phyloP scores from a whole-genome alignment of 768 basidiomycete species.

The Termitomyces bulborhizus region DNA sequence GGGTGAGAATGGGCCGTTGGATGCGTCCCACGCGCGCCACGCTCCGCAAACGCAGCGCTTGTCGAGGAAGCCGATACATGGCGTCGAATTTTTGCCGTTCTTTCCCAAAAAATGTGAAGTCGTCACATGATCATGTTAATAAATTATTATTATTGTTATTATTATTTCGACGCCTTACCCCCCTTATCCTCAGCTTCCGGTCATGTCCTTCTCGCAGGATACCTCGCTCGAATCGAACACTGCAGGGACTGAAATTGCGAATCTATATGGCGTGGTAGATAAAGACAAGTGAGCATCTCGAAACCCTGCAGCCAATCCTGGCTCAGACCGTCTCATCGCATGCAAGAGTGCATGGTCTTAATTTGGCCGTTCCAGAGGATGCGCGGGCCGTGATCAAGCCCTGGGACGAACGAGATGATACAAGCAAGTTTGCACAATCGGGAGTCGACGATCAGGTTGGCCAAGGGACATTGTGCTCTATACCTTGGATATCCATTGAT shows the following conservation, averaged over 20 bases:
- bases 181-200: too few relatives aligned
- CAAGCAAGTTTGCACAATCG: slow-evolving; percentile 60
- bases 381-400: slow-evolving; percentile 75
- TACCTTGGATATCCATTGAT: slow-evolving; percentile 6
- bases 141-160: not conserved
- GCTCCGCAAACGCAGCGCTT: slow-evolving; percentile 10
- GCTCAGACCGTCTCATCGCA: slow-evolving; percentile 16
- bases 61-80: slow-evolving; percentile 19
- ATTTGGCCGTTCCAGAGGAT: slow-evolving; percentile 74
- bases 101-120: slow-evolving; percentile 7
- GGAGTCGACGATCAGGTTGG: slow-evolving; percentile 82
- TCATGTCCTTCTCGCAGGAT: slow-evolving; percentile 10
- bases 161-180: not conserved
- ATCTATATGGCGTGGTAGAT: slow-evolving; percentile 56
- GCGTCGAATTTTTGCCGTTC: not conserved
- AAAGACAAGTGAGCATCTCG: slow-evolving; percentile 51
- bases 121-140: slow-evolving; percentile 9
- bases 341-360: slow-evolving; percentile 73
- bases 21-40: slow-evolving; percentile 25
- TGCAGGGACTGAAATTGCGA: slow-evolving; percentile 43
- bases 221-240: slow-evolving; percentile 38
- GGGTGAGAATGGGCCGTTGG: slow-evolving; percentile 8
- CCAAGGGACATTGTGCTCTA: not conserved
- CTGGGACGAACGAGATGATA: slow-evolving; percentile 75
- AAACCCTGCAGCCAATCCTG: not conserved